Percentiles rank a stretch among this genome's conserved stretches.
These are phyloP conservation scores for Euphrasia arctica DNA, from an alignment of 305 asterid species.

Conservation along the genomic window DNA sequence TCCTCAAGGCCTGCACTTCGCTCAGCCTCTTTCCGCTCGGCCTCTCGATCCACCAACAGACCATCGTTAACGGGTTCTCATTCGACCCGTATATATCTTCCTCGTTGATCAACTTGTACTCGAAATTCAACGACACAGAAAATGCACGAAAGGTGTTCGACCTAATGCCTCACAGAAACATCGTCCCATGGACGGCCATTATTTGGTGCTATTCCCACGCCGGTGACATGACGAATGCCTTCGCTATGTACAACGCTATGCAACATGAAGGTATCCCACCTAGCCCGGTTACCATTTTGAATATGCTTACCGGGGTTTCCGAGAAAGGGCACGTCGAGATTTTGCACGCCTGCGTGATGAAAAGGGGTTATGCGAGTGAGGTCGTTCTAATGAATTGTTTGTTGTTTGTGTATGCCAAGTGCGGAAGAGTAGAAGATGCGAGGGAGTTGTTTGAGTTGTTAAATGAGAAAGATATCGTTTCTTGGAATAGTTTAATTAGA, in stretches of 20 bases:
- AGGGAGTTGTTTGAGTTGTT: conserved; percentile 53
- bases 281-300: conserved; percentile 49
- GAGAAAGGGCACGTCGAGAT: conserved; percentile 39
- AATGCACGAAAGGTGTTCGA: conserved; percentile 65
- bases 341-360: conserved; percentile 47
- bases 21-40: conserved; percentile 52
- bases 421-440: conserved; percentile 56
- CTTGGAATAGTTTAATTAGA: conserved; percentile 80
- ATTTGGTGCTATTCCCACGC: conserved; percentile 57
- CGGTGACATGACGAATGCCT: conserved; percentile 44
- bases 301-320: conserved; percentile 55
- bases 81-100: conserved; percentile 66
- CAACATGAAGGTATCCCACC: conserved; percentile 49
- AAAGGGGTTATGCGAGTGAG: conserved; percentile 40
- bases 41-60: conserved; percentile 60
- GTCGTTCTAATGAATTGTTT: conserved; percentile 51
- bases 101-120: conserved; percentile 57
- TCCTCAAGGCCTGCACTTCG: conserved; percentile 70
- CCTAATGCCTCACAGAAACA: conserved; percentile 52
- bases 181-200: conserved; percentile 86
- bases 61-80: conserved; percentile 49
- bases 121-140: conserved; percentile 32
- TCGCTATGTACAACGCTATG: conserved; percentile 56
- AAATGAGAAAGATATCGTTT: conserved; percentile 55
- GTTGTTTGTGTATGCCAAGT: conserved; percentile 68